A percentile compares a stretch with the other conserved stretches of the same genome.
These are phyloP conservation scores for Biscogniauxia mediterranea DNA, from an alignment of 2,329 filamentous ascomycete genomes.

Conservation along the genomic window DNA sequence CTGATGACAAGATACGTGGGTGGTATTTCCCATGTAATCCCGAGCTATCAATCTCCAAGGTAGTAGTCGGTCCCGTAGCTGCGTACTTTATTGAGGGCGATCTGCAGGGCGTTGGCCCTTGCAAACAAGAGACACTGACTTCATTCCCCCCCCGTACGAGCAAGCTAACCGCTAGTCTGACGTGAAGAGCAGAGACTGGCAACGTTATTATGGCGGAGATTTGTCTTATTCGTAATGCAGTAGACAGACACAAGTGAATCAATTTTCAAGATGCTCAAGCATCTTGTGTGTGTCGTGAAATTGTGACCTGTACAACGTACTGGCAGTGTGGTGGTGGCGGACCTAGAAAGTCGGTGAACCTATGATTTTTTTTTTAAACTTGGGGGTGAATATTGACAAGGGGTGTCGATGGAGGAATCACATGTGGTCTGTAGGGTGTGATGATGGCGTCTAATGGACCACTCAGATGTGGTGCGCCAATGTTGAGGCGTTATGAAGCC, in stretches of 20 bases:
- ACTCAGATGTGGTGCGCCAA: neutral
- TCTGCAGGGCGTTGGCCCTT: conserved; percentile 21
- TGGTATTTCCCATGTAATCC: neutral
- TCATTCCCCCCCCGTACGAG: conserved; percentile 14
- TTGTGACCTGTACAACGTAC: conserved; percentile 16
- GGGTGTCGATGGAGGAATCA: neutral
- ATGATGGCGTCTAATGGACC: neutral
- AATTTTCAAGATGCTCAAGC: conserved; percentile 1
- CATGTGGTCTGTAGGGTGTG: neutral
- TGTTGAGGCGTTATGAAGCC: neutral
- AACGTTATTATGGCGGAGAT: conserved; percentile 18
- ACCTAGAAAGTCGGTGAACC: neutral
- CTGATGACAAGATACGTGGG: neutral
- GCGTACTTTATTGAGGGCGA: conserved; percentile 4
- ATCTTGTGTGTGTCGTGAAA: conserved; percentile 4
- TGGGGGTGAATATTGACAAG: neutral
- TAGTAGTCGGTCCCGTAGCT: neutral
- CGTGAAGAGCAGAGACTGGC: conserved; percentile 9
- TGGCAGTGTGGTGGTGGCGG: conserved; percentile 12
- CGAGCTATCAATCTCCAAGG: neutral
- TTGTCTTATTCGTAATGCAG: conserved; percentile 16
- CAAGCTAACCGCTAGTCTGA: conserved; percentile 15
- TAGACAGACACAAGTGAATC: conserved; percentile 15
- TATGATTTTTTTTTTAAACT: neutral
- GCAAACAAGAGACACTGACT: conserved; percentile 17